Conservation (phyloP, 331 rosid species). For the Pyracantha coccinea region DNA sequence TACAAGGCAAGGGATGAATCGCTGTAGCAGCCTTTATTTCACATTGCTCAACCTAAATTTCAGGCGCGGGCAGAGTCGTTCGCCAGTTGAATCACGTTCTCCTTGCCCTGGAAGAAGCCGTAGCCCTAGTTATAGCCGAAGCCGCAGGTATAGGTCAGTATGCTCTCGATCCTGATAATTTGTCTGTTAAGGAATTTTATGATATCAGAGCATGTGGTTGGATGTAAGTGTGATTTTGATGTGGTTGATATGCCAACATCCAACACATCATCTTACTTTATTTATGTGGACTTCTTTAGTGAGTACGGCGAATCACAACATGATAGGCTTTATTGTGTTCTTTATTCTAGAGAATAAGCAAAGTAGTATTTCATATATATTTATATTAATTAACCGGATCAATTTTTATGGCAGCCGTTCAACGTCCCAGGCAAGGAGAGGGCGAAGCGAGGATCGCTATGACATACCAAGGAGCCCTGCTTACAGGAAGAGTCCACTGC, state of each 20-base stretch:
- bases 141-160: constrained; percentile 40
- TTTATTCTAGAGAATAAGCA: too few species aligned
- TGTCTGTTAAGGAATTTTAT: not conserved
- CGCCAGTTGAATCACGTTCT: constrained; percentile 20
- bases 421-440: constrained; percentile 39
- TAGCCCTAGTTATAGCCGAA: constrained; percentile 51
- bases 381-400: not conserved
- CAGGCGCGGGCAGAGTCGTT: constrained; percentile 36
- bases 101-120: constrained; percentile 42
- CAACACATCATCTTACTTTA: not conserved
- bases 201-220: not conserved
- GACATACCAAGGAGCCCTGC: constrained; percentile 33
- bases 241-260: not conserved
- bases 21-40: not conserved
- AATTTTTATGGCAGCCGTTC: constrained; percentile 33
- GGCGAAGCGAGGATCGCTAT: constrained; percentile 22
- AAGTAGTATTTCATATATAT: not conserved
- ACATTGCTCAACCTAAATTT: not conserved
- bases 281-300: not conserved
- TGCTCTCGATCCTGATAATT: not conserved
- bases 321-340: not conserved
- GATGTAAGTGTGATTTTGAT: not conserved
- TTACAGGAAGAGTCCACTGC: constrained; percentile 20
- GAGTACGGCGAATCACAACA: not conserved
- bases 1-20: too few species aligned